Evolutionary conservation across 257 asterid genomes (phyloP).

Genomic region (Mitragyna speciosa): DNA sequence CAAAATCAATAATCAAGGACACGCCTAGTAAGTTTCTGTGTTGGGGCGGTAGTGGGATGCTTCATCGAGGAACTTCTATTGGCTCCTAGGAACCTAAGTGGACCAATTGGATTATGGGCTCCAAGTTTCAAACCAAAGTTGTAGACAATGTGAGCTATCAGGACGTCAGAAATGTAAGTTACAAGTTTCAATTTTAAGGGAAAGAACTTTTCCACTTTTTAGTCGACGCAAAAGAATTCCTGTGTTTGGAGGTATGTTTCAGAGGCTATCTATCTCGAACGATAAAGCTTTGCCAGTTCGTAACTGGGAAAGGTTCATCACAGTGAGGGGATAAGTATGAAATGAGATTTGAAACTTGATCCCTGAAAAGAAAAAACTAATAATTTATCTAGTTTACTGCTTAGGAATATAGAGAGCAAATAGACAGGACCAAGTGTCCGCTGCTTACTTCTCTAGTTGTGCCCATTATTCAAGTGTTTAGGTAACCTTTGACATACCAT

Average conservation of each 20-base stretch:
- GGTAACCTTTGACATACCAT: no score
- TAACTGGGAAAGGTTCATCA: background rate
- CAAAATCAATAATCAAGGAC: background rate
- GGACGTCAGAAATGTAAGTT: background rate
- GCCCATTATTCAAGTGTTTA: no score
- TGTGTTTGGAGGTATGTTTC: background rate
- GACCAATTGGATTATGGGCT: background rate
- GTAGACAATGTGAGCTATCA: no score
- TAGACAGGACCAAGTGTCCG: no score
- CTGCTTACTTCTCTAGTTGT: no score
- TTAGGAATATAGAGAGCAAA: no score
- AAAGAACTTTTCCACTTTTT: background rate
- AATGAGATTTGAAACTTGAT: background rate
- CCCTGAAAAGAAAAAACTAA: background rate
- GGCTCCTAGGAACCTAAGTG: background rate
- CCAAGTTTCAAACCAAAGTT: background rate
- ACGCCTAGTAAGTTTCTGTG: background rate
- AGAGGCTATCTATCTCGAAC: background rate
- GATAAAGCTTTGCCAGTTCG: background rate
- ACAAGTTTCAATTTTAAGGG: background rate
- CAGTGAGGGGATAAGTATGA: background rate
- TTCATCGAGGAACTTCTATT: conserved; percentile 23
- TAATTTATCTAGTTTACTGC: background rate
- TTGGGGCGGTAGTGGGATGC: background rate
- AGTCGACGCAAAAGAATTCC: background rate